phyloP scores from a whole-genome alignment of 202 grass and related monocot genomes.

The Brachypodium distachyon region DNA sequence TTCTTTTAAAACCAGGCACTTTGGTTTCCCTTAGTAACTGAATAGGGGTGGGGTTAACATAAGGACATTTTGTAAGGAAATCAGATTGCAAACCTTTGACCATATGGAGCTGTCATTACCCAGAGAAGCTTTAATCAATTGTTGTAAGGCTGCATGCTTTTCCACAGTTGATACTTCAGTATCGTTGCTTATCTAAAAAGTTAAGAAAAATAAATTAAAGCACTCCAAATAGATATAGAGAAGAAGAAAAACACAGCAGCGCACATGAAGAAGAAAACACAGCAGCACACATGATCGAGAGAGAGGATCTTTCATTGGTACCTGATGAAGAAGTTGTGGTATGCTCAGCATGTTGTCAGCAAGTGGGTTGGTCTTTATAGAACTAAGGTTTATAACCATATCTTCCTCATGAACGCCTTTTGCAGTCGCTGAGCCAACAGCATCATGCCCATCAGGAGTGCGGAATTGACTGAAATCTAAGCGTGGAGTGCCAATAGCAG shows the following conservation, averaged over 20 bases:
- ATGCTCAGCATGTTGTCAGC: constrained; percentile 64
- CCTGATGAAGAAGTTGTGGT: constrained; percentile 89
- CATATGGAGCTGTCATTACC: constrained; percentile 74
- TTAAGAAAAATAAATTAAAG: background rate
- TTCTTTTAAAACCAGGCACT: background rate
- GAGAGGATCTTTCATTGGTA: constrained; percentile 20
- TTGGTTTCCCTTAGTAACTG: background rate
- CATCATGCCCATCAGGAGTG: constrained; percentile 54
- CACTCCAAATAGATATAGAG: background rate
- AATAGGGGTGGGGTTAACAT: background rate
- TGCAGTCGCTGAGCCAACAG: constrained; percentile 27
- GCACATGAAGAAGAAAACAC: constrained; percentile 9
- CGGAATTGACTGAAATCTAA: constrained; percentile 52
- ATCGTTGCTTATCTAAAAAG: constrained; percentile 57
- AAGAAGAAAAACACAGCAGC: background rate
- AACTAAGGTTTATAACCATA: constrained; percentile 39
- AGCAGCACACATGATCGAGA: background rate
- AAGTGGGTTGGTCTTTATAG: constrained; percentile 56
- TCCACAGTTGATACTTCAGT: constrained; percentile 69
- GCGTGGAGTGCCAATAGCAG: constrained; percentile 49
- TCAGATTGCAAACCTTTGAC: constrained; percentile 64
- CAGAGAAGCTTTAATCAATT: constrained; percentile 65
- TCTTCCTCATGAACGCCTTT: constrained; percentile 40
- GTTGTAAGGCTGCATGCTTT: constrained; percentile 72
- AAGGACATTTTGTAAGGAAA: constrained; percentile 10